These are phyloP conservation scores for Cornus florida DNA, from an alignment of 148 eudicot genomes.

Conservation along the genomic window DNA sequence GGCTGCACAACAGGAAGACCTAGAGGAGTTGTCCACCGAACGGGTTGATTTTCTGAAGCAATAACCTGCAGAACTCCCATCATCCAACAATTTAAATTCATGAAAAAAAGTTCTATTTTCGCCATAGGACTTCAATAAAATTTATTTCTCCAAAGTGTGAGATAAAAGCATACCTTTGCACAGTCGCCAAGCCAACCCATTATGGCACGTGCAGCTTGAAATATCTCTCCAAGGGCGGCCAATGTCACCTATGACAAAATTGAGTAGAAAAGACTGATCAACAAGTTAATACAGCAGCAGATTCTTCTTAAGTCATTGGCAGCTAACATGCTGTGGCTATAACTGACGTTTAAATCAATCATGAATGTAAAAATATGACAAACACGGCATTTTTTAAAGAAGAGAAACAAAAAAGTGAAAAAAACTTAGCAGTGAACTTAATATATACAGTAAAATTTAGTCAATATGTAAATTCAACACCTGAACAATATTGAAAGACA, in stretches of 20 bases:
- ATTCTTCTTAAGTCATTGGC: not conserved
- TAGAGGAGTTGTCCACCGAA: conserved; percentile 90
- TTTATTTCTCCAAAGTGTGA: not conserved
- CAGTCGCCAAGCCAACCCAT: conserved; percentile 97
- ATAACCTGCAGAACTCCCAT: conserved; percentile 52
- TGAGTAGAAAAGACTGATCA: not conserved
- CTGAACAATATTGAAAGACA: not conserved
- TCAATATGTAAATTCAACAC: not conserved
- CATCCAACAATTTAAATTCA: not conserved
- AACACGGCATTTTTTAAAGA: not conserved
- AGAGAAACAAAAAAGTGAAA: not conserved
- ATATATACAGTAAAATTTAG: not conserved
- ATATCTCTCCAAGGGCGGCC: conserved; percentile 88
- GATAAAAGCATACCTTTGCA: conserved; percentile 64
- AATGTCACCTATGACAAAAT: conserved; percentile 61
- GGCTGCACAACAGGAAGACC: conserved; percentile 96
- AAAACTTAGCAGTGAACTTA: too few relatives aligned
- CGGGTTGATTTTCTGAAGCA: conserved; percentile 87
- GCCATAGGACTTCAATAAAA: not conserved
- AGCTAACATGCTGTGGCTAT: not conserved
- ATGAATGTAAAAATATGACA: not conserved
- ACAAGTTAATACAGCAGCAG: not conserved
- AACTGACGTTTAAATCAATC: not conserved
- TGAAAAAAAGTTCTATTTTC: not conserved
- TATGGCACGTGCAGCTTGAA: conserved; percentile 82